Conservation (phyloP, 495 filamentous ascomycete species). For the Penicillium desertorum region DNA sequence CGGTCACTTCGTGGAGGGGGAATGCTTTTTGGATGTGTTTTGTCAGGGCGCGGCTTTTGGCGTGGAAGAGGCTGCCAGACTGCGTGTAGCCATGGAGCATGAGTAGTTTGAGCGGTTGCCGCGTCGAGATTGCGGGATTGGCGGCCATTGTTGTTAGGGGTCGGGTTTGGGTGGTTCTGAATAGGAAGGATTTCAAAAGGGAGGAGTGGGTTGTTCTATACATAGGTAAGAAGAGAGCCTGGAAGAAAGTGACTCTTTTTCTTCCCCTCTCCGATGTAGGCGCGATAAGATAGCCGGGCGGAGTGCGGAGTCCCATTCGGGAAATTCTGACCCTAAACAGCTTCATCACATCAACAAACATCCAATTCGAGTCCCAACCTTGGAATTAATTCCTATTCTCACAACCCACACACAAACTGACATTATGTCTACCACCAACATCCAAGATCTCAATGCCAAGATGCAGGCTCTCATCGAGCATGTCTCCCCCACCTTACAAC, state of each 20-base stretch:
- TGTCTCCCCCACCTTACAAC: slow-evolving; percentile 10
- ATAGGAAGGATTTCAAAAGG: background rate
- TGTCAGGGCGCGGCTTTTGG: slow-evolving; percentile 83
- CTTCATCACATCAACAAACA: slow-evolving; percentile 5
- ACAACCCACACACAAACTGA: slow-evolving; percentile 1
- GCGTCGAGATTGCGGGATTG: slow-evolving; percentile 16
- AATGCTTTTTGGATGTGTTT: slow-evolving; percentile 78
- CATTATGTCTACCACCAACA: slow-evolving; percentile 10
- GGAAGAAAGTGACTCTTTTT: slow-evolving; percentile 3
- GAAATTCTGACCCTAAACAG: background rate
- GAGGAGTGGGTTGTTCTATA: background rate
- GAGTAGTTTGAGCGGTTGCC: slow-evolving; percentile 53
- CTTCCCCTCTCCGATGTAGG: slow-evolving; percentile 1
- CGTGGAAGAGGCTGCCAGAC: slow-evolving; percentile 79
- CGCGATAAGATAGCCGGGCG: background rate
- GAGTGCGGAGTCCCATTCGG: too few relatives aligned
- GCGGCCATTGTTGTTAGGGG: slow-evolving; percentile 21
- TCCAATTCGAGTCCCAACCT: background rate
- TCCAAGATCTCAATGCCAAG: slow-evolving; percentile 21
- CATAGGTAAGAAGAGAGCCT: background rate
- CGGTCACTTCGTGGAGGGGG: slow-evolving; percentile 50
- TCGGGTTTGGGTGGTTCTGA: background rate
- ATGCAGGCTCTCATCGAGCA: slow-evolving; percentile 35
- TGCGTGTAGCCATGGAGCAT: slow-evolving; percentile 80
- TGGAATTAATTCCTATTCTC: background rate